A percentile compares a stretch with the other conserved stretches of the same genome.
phyloP scores from a whole-genome alignment of 2,329 filamentous ascomycete genomes.

The Penicillium thymicola region DNA sequence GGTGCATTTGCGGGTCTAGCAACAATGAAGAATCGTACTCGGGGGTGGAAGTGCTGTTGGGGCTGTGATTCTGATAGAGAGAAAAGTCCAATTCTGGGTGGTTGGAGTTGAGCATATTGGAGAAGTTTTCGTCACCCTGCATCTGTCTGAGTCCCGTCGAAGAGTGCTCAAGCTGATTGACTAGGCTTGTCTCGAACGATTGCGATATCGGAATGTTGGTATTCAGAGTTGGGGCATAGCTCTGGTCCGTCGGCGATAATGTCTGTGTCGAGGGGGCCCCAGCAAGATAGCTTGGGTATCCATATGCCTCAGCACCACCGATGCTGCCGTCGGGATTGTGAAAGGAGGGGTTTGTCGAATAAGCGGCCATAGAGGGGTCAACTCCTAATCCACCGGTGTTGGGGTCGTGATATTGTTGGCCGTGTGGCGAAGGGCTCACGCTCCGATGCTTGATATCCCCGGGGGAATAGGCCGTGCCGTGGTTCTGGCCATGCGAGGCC shows the following conservation, averaged over 20 bases:
- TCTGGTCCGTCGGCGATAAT: slow-evolving; percentile 32
- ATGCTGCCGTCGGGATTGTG: slow-evolving; percentile 26
- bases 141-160: slow-evolving; percentile 24
- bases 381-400: slow-evolving; percentile 31
- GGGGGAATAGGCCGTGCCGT: slow-evolving; percentile 36
- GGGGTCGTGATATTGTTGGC: slow-evolving; percentile 38
- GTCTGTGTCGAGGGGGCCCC: slow-evolving; percentile 29
- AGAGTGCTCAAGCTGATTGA: slow-evolving; percentile 36
- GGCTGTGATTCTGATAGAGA: slow-evolving; percentile 36
- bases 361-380: slow-evolving; percentile 36
- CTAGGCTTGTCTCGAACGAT: slow-evolving; percentile 38
- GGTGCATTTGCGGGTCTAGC: slow-evolving; percentile 42
- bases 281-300: slow-evolving; percentile 37
- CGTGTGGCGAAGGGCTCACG: slow-evolving; percentile 44
- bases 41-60: slow-evolving; percentile 28
- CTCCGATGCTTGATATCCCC: slow-evolving; percentile 38
- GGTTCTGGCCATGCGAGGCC: slow-evolving; percentile 33
- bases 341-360: slow-evolving; percentile 35
- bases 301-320: slow-evolving; percentile 34
- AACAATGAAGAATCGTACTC: slow-evolving; percentile 41
- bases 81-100: slow-evolving; percentile 39
- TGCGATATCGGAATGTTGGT: slow-evolving; percentile 33
- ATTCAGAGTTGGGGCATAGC: slow-evolving; percentile 27
- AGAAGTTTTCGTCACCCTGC: slow-evolving; percentile 37
- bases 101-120: slow-evolving; percentile 40